Evolutionary conservation across 2,329 filamentous ascomycete genomes (phyloP).

Genomic region (Phyllosticta capitalensis): DNA sequence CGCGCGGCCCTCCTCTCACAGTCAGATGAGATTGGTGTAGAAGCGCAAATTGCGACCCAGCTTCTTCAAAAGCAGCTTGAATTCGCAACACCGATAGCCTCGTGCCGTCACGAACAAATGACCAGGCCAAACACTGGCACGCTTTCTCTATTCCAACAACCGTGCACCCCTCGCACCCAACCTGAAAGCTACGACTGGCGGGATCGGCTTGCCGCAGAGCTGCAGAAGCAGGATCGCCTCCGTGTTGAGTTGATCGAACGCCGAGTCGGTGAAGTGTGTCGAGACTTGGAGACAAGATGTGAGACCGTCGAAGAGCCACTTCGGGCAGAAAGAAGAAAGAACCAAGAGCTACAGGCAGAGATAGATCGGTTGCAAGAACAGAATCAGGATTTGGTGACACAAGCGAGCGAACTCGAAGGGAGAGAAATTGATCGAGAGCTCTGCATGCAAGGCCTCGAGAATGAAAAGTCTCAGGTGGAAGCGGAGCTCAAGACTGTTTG

Average conservation of each 20-base stretch:
- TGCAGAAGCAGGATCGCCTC: slow-evolving; percentile 29
- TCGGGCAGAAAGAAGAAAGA: slow-evolving; percentile 32
- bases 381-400: slow-evolving; percentile 22
- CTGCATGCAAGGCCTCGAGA: slow-evolving; percentile 29
- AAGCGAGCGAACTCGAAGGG: slow-evolving; percentile 28
- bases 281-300: slow-evolving; percentile 48
- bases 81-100: slow-evolving; percentile 7
- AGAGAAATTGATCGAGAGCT: slow-evolving; percentile 28
- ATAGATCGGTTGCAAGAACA: slow-evolving; percentile 26
- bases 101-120: slow-evolving; percentile 17
- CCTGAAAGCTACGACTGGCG: slow-evolving; percentile 40
- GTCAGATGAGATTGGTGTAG: slow-evolving; percentile 14
- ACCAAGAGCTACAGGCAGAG: slow-evolving; percentile 22
- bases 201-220: slow-evolving; percentile 32
- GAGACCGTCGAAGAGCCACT: slow-evolving; percentile 46
- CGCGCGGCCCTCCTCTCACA: slow-evolving; percentile 17
- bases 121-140: neutral
- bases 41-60: slow-evolving; percentile 15
- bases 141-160: slow-evolving; percentile 26
- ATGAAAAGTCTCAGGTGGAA: slow-evolving; percentile 30
- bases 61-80: slow-evolving; percentile 23
- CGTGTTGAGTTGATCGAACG: slow-evolving; percentile 40
- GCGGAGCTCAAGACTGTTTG: slow-evolving; percentile 30
- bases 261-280: slow-evolving; percentile 44
- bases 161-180: slow-evolving; percentile 28